Evolutionary conservation across 371 early-diverging fungal species (phyloP).

Genomic region (Dinochytrium kinnereticum): DNA sequence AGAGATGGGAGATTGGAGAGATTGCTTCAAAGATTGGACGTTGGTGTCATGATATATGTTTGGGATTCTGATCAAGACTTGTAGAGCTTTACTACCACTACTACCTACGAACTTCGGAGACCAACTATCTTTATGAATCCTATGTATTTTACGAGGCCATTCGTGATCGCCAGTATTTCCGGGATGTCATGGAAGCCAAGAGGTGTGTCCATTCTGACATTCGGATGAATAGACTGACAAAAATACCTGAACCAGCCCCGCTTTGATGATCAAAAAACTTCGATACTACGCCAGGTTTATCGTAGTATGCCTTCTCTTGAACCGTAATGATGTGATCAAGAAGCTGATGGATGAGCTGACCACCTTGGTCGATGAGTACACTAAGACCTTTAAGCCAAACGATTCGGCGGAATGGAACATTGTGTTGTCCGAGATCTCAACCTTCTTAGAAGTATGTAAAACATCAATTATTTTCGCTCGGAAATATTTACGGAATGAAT

Average conservation of each 20-base stretch:
- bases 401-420: slow-evolving; percentile 93
- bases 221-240: too few relatives aligned
- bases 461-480: neutral
- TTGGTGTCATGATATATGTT: slow-evolving; percentile 28
- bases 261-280: slow-evolving; percentile 93
- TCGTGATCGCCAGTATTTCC: slow-evolving; percentile 91
- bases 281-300: slow-evolving; percentile 96
- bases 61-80: neutral
- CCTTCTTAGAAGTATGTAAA: slow-evolving; percentile 87
- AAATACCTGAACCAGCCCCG: too few relatives aligned
- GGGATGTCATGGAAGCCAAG: slow-evolving; percentile 87
- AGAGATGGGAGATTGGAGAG: slow-evolving; percentile 97
- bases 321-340: slow-evolving; percentile 76
- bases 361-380: slow-evolving; percentile 85
- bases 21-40: slow-evolving; percentile 97
- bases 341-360: slow-evolving; percentile 82
- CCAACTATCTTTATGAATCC: slow-evolving; percentile 92
- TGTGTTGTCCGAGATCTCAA: slow-evolving; percentile 86
- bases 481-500: neutral
- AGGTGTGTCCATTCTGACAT: slow-evolving; percentile 44
- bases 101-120: slow-evolving; percentile 90
- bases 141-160: slow-evolving; percentile 96
- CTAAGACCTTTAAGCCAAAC: slow-evolving; percentile 78
- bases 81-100: slow-evolving; percentile 65
- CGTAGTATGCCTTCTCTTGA: slow-evolving; percentile 90